A percentile compares a stretch with the other conserved stretches of the same genome.
Conservation (phyloP, 2,329 filamentous ascomycete species). For the Myrmaecium sp. region DNA sequence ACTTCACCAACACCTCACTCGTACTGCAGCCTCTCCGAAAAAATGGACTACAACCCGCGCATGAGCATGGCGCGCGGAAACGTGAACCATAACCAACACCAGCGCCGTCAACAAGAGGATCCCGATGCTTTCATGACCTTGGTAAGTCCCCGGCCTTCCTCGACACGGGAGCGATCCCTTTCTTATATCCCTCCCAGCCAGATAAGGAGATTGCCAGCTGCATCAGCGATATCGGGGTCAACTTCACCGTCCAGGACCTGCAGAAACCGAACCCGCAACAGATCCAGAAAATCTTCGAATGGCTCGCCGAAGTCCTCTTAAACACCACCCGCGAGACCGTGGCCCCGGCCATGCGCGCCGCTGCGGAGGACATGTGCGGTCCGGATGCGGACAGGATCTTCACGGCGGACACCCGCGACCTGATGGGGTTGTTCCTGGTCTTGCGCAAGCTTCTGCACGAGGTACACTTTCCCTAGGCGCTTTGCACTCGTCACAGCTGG, state of each 20-base stretch:
- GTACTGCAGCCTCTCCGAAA: conserved; percentile 5
- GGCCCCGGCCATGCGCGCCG: conserved; percentile 86
- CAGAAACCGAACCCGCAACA: conserved; percentile 88
- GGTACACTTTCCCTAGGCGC: conserved; percentile 19
- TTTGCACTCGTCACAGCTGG: neutral
- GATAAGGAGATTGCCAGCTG: conserved; percentile 81
- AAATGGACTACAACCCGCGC: conserved; percentile 32
- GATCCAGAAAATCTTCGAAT: conserved; percentile 95
- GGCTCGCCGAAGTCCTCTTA: conserved; percentile 86
- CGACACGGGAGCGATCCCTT: neutral
- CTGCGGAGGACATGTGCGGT: conserved; percentile 71
- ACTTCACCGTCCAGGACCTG: conserved; percentile 70
- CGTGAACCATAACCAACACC: conserved; percentile 22
- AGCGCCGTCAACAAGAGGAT: conserved; percentile 24
- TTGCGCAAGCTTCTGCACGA: conserved; percentile 62
- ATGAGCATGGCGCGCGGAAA: conserved; percentile 32
- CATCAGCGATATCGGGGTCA: conserved; percentile 91
- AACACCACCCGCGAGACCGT: conserved; percentile 87
- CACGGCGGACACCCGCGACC: conserved; percentile 72
- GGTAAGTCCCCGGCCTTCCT: conserved; percentile 14
- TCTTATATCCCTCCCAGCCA: conserved; percentile 26
- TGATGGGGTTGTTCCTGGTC: conserved; percentile 90
- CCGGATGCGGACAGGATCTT: conserved; percentile 64
- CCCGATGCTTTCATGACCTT: conserved; percentile 36
- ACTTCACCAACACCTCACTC: conserved; percentile 1